Evolutionary conservation across 176 grass and related monocot genomes (phyloP).

Genomic region (Triticum aestivum): IWGSC_CS_RefSeq_v2.1 NC_057799.1:139940296-139940795

Average conservation of each 20-base stretch:
- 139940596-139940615: conserved; percentile 25
- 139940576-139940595: conserved; percentile 2
- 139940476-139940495: conserved; percentile 7
- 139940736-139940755: conserved; percentile 45
- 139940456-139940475: not conserved
- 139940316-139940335: not conserved
- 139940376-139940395: not conserved
- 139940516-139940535: not conserved
- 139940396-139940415: not conserved
- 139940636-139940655: not conserved
- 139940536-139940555: conserved; percentile 5
- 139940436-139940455: not conserved
- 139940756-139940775: conserved; percentile 52
- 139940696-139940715: not conserved
- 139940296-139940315: too few relatives aligned
- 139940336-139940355: not conserved
- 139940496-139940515: not conserved
- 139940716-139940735: conserved; percentile 9
- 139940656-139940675: not conserved
- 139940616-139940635: conserved; percentile 19
- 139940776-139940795: conserved; percentile 69
- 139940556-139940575: not conserved
- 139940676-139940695: not conserved
- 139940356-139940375: not conserved
- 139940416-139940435: not conserved